These are phyloP conservation scores for Chaetoceros tenuissimus DNA, from an alignment of 108 stramenopile genomes.

Conservation along the genomic window DNA sequence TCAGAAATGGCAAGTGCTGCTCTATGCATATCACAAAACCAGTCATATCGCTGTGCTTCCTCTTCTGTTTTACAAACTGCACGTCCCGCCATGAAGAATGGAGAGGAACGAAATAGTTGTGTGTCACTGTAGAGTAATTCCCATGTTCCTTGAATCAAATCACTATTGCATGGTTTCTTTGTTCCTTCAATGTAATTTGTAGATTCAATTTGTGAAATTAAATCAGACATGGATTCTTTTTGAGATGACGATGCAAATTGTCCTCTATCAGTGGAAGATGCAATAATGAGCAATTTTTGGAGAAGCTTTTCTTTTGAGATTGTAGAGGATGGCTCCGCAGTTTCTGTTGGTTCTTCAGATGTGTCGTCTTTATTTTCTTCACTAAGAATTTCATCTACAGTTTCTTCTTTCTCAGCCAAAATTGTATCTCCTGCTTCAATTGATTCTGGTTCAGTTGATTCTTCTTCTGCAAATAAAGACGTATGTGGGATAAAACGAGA, in stretches of 20 bases:
- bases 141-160: slow-evolving; percentile 62
- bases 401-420: too few relatives aligned
- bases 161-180: slow-evolving; percentile 11
- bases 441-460: too few relatives aligned
- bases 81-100: slow-evolving; percentile 83
- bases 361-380: too few relatives aligned
- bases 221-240: slow-evolving; percentile 27
- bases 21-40: slow-evolving; percentile 89
- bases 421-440: too few relatives aligned
- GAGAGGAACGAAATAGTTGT: slow-evolving; percentile 73
- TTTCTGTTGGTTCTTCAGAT: too few relatives aligned
- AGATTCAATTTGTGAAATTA: slow-evolving; percentile 36
- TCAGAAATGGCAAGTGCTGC: slow-evolving; percentile 62
- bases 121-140: slow-evolving; percentile 65
- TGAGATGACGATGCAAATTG: slow-evolving; percentile 45
- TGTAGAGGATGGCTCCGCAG: too few relatives aligned
- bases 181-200: slow-evolving; percentile 12
- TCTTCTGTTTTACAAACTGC: slow-evolving; percentile 61
- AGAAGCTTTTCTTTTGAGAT: too few relatives aligned
- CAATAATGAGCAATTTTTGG: slow-evolving; percentile 13
- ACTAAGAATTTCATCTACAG: too few relatives aligned
- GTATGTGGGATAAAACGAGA: too few relatives aligned
- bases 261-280: slow-evolving; percentile 61
- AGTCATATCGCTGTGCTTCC: slow-evolving; percentile 63
- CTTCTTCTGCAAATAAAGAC: too few relatives aligned